These are phyloP conservation scores for Diaporthe ilicicola DNA, from an alignment of 2,329 filamentous ascomycete genomes.

Conservation along the genomic window DNA sequence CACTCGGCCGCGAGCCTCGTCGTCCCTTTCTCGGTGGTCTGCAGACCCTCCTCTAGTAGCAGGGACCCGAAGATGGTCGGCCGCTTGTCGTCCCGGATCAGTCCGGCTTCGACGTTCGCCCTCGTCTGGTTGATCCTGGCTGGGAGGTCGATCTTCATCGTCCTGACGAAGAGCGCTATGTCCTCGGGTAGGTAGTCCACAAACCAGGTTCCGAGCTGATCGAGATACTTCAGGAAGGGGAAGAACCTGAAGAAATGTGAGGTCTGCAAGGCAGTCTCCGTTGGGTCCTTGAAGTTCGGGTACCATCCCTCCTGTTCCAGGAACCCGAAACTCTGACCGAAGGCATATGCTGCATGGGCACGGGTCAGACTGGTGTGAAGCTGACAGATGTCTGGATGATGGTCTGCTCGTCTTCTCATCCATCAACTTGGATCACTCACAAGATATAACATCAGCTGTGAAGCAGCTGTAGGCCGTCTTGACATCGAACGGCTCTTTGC, in stretches of 20 bases:
- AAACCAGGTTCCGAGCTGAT: conserved; percentile 30
- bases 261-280: conserved; percentile 37
- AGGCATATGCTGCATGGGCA: conserved; percentile 25
- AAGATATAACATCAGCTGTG: conserved; percentile 31
- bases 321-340: conserved; percentile 38
- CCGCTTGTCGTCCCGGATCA: conserved; percentile 40
- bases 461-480: conserved; percentile 31
- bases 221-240: conserved; percentile 34
- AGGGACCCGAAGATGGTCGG: conserved; percentile 45
- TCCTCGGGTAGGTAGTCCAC: conserved; percentile 26
- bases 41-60: conserved; percentile 39
- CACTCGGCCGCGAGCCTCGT: conserved; percentile 43
- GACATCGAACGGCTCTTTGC: conserved; percentile 23
- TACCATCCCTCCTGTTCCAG: conserved; percentile 38
- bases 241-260: conserved; percentile 38
- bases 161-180: conserved; percentile 28
- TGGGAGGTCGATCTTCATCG: conserved; percentile 49
- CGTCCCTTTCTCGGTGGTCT: conserved; percentile 40
- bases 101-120: conserved; percentile 28
- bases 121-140: conserved; percentile 47
- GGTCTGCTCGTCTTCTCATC: background rate
- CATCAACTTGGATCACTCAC: conserved; percentile 11
- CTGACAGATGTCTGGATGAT: background rate
- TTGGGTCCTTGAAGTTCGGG: conserved; percentile 37
- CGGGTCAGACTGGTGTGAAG: background rate